Conservation (phyloP, 1,139 yeast species). For the Lizanozyma gosingica region DNA sequence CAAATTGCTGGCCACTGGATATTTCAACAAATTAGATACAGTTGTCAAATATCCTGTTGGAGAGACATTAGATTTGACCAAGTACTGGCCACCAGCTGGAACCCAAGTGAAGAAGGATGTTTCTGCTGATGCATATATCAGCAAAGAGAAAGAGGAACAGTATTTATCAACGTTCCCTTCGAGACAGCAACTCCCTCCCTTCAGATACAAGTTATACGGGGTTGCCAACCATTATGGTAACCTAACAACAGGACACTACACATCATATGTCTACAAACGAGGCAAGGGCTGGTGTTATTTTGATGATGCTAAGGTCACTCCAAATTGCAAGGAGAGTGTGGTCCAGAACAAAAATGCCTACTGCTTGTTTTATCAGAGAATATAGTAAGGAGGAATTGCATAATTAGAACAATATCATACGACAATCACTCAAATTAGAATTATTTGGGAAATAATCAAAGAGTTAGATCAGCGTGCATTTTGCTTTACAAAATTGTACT, state of each 20-base stretch:
- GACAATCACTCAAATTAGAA: too few relatives aligned
- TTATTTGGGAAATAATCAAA: too few relatives aligned
- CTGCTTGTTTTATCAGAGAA: conserved; percentile 56
- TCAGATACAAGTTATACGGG: conserved; percentile 66
- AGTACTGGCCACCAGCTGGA: conserved; percentile 65
- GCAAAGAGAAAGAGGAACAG: conserved; percentile 32
- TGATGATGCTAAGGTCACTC: conserved; percentile 59
- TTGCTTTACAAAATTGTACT: too few relatives aligned
- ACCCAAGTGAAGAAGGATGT: conserved; percentile 17
- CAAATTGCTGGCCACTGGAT: conserved; percentile 36
- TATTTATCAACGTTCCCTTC: conserved; percentile 47
- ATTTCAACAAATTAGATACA: conserved; percentile 52
- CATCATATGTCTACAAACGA: conserved; percentile 66
- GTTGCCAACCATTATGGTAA: conserved; percentile 86
- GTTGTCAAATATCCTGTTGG: conserved; percentile 53
- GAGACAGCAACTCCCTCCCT: conserved; percentile 76
- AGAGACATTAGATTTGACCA: conserved; percentile 53
- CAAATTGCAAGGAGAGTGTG: conserved; percentile 28
- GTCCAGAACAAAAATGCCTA: conserved; percentile 62
- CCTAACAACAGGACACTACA: conserved; percentile 85
- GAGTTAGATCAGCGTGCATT: too few relatives aligned
- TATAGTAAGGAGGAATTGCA: conserved; percentile 10
- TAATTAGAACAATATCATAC: too few relatives aligned
- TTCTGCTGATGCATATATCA: too few relatives aligned
- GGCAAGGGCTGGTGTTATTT: conserved; percentile 64